Evolutionary conservation across 2,329 filamentous ascomycete species (phyloP), one percentile per base, ranked within the genome.

Genomic region (Tolypocladium endophyticum): DNA sequence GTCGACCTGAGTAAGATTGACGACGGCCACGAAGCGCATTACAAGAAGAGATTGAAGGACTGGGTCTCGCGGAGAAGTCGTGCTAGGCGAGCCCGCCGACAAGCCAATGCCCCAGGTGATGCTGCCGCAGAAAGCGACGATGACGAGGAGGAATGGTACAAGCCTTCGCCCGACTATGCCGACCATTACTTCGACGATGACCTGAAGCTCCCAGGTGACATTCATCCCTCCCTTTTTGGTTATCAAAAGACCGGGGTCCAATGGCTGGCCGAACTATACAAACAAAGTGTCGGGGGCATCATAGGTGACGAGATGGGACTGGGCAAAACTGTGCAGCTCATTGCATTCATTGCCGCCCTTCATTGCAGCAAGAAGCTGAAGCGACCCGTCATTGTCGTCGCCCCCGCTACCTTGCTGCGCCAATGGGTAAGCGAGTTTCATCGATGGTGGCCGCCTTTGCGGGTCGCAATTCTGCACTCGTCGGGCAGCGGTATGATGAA

Each of bases 371-470:
- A 88, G 65, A 89, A 87, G 68, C 82, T 97, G 28, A 84, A 82
- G 28, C 90, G 90, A 61, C 94, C 94, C 0, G 86, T 95, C 52
- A 90, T 99, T 61, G 84, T 99, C 9, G 92, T 99, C 4, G 92
- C 92, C 57, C 94, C 94, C 2, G 93, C 93, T 4, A 99, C 94
- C 0, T 88, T 99, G 30, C 87, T 99, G 76, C 89, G 91, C 62
- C 94, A 99, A 71, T 99, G 94, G 94, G 94, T 97, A 16, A 96
- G 95, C 64, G 94, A 99, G 70, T 97, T 99, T 67, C 95, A 99
- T 74, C 86, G 88, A 16, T 99, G 95, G 95, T 99, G 95, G 95
- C 94, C 94, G n/a, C 88, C 94, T n/a, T 79, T 99, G 38, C 85
- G 95, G 50, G 94, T 99, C 6, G 96, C 92, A 0, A 97, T 99